phyloP scores from a whole-genome alignment of 768 basidiomycete species.

The Mrakia blollopis region DNA sequence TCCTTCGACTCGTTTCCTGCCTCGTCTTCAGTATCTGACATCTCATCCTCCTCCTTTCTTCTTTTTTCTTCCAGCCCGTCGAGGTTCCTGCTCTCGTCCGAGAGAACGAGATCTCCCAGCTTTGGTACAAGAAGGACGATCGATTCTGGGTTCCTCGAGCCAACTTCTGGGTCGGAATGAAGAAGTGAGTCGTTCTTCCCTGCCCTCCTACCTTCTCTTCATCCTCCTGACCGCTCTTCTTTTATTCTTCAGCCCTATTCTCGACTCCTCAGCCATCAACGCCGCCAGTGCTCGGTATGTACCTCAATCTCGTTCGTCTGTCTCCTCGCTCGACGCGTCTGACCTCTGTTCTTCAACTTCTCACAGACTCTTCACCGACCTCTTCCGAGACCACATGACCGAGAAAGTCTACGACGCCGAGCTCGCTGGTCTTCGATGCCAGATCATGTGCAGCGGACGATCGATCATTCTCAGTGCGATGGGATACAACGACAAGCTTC shows the following conservation, averaged over 20 bases:
- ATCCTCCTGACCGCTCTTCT: neutral
- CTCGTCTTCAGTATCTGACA: neutral
- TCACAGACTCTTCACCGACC: conserved; percentile 65
- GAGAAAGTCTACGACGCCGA: conserved; percentile 83
- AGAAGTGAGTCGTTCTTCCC: conserved; percentile 52
- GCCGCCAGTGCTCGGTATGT: conserved; percentile 65
- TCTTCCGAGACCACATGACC: conserved; percentile 80
- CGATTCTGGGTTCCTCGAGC: conserved; percentile 93
- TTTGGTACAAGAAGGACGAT: conserved; percentile 99
- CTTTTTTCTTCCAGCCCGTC: conserved; percentile 53
- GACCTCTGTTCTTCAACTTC: conserved; percentile 38
- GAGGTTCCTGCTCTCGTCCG: conserved; percentile 70
- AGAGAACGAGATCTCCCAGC: conserved; percentile 62
- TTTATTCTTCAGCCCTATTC: conserved; percentile 41
- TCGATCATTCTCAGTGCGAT: conserved; percentile 64
- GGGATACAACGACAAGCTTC: conserved; percentile 88
- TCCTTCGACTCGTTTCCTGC: neutral
- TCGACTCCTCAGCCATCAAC: conserved; percentile 56
- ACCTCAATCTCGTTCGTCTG: neutral
- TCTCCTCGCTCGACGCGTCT: neutral
- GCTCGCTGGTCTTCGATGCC: conserved; percentile 55
- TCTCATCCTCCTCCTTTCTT: conserved; percentile 25
- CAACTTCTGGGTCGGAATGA: conserved; percentile 60
- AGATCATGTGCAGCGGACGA: conserved; percentile 50
- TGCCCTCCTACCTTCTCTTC: neutral